Base-by-base conservation (phyloP, 2,329 filamentous ascomycete genomes). In the Epichloe sylvatica region DNA sequence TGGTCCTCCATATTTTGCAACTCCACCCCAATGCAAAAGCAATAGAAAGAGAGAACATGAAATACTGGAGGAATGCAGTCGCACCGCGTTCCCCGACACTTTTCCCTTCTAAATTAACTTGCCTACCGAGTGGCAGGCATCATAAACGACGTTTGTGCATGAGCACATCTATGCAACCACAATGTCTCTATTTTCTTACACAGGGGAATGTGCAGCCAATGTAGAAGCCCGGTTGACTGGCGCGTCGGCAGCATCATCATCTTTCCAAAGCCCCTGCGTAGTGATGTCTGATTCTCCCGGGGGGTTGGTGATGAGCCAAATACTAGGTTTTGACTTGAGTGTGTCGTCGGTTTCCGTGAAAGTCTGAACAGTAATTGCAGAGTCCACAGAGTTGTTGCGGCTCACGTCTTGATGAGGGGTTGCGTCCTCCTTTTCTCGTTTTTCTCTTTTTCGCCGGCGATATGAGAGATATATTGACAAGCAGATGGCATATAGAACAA, bases 401-500 rank as follows among this genome's bases (percentile, higher is more conserved):
- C 36, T 51, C 21, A 46, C 47, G 25, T 52, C 50, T 34, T 57
- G 56, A 15, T 54, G 50, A 11, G 45, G 45, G 5, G 36, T 50
- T 21, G 52, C 40, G n/a, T 50, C 47, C 7, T 57, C 52, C 9
- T 49, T 51, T 25, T 57, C 54, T 15, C 48, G 51, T 49, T 55
- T 55, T 15, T 52, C 51, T 40, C 52, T 59, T 50, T 53, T 60
- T 15, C 57, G 56, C 4, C 60, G 59, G 8, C 60, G 59, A 51
- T 59, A 59, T 30, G 56, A 45, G 36, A 64, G 52, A 39, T 58
- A 65, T 17, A 56, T 57, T 9, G 58, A 49, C 11, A 66, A 47
- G n/a, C 54, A 60, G 1, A 61, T 30, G 35, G 54, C 55, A 49
- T 65, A 66, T 15, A 64, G 41, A 7, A 56, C 53, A 1, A 66